Evolutionary conservation across 345 rosid genomes (phyloP).

Genomic region (Lagerstroemia speciosa): DNA sequence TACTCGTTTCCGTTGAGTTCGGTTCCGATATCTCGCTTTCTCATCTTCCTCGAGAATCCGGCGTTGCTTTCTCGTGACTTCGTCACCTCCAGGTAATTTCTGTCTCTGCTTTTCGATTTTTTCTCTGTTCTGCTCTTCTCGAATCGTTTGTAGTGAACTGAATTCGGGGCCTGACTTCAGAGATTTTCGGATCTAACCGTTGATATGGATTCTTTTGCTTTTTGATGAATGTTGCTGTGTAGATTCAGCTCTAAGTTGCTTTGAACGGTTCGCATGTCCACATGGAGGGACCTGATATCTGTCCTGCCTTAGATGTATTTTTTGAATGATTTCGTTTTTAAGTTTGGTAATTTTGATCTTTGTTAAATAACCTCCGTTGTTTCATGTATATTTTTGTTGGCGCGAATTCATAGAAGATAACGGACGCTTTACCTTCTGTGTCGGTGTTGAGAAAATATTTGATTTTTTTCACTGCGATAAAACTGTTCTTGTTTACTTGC

Average conservation of each 20-base stretch:
- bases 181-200: neutral
- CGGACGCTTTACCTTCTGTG: neutral
- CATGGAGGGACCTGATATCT: neutral
- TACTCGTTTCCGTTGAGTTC: neutral
- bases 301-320: neutral
- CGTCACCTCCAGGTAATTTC: neutral
- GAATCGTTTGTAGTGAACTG: neutral
- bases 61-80: neutral
- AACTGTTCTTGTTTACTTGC: no score
- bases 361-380: neutral
- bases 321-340: no score
- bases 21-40: neutral
- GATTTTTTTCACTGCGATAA: no score
- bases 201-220: neutral
- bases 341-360: neutral
- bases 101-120: neutral
- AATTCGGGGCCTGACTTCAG: neutral
- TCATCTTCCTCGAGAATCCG: neutral
- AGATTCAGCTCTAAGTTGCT: neutral
- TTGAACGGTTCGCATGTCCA: neutral
- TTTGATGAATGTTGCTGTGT: neutral
- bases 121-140: neutral
- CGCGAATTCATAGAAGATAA: neutral
- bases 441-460: neutral
- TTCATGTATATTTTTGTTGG: neutral